phyloP scores from a whole-genome alignment of 805 yeast species.

The Ogataea allantospora region DNA sequence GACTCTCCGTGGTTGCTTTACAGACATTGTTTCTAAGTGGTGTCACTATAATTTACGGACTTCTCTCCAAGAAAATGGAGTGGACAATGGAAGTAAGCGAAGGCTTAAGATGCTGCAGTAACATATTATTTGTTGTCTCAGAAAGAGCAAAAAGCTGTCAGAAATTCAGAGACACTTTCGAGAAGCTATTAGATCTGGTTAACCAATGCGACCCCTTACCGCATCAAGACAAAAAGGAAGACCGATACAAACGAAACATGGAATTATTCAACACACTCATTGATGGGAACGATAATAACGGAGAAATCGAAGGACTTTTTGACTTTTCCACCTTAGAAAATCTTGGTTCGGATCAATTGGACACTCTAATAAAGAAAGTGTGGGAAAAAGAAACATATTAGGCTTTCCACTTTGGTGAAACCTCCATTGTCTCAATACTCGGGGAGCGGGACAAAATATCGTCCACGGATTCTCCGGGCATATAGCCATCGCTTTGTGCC shows the following conservation, averaged over 20 bases:
- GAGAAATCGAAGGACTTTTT: slow-evolving; percentile 10
- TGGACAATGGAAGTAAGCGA: slow-evolving; percentile 17
- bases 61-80: slow-evolving; percentile 13
- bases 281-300: neutral
- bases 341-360: slow-evolving; percentile 11
- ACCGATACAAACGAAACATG: slow-evolving; percentile 8
- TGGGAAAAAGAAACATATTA: slow-evolving; percentile 4
- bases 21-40: slow-evolving; percentile 21
- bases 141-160: slow-evolving; percentile 17
- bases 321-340: slow-evolving; percentile 13
- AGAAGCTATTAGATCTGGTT: slow-evolving; percentile 14
- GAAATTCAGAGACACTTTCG: slow-evolving; percentile 20
- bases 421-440: no score
- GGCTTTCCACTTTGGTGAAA: no score
- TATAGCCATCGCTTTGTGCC: no score
- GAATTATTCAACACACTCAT: slow-evolving; percentile 12
- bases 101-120: slow-evolving; percentile 17
- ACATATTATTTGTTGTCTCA: slow-evolving; percentile 17
- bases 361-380: slow-evolving; percentile 9
- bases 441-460: no score
- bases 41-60: slow-evolving; percentile 19
- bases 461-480: no score
- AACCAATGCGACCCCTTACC: no score
- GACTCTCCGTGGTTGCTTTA: slow-evolving; percentile 18
- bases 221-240: no score